A percentile compares a stretch with the other conserved stretches of the same genome.
Evolutionary conservation across 2,329 filamentous ascomycete species (phyloP).

Genomic region (Biscogniauxia sp.): DNA sequence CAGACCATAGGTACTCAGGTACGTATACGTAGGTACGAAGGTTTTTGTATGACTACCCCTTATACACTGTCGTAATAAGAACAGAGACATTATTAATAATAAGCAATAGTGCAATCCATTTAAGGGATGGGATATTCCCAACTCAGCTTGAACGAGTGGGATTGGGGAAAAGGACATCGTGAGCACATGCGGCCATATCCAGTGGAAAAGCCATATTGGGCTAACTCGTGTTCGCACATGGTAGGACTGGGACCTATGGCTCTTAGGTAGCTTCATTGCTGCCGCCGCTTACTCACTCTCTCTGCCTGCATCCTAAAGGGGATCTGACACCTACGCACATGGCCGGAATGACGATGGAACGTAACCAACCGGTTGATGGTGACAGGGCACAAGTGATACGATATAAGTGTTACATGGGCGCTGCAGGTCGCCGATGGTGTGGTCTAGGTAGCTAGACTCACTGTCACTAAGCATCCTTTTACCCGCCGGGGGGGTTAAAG

Average conservation of each 20-base stretch:
- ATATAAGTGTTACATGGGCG: conserved; percentile 19
- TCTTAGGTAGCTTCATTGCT: no score
- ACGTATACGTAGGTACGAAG: background rate
- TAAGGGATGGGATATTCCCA: background rate
- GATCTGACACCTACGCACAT: background rate
- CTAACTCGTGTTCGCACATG: background rate
- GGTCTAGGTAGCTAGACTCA: conserved; percentile 10
- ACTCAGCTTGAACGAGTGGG: background rate
- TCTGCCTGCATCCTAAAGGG: conserved; percentile 1
- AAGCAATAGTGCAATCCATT: background rate
- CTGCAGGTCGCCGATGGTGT: conserved; percentile 25
- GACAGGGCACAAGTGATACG: conserved; percentile 12
- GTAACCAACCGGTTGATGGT: conserved; percentile 6
- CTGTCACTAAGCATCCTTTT: conserved; percentile 16
- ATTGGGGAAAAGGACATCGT: background rate
- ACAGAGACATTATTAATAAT: background rate
- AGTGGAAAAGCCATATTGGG: background rate
- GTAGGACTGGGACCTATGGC: background rate
- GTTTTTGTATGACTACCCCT: background rate
- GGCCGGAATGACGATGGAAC: background rate
- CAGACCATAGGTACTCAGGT: no score
- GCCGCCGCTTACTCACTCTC: no score
- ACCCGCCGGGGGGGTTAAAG: conserved; percentile 16
- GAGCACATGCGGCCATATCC: background rate
- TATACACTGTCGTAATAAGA: background rate